Base-by-base conservation (phyloP, 2,329 filamentous ascomycete genomes). In the Diplodia sapinea region DNA sequence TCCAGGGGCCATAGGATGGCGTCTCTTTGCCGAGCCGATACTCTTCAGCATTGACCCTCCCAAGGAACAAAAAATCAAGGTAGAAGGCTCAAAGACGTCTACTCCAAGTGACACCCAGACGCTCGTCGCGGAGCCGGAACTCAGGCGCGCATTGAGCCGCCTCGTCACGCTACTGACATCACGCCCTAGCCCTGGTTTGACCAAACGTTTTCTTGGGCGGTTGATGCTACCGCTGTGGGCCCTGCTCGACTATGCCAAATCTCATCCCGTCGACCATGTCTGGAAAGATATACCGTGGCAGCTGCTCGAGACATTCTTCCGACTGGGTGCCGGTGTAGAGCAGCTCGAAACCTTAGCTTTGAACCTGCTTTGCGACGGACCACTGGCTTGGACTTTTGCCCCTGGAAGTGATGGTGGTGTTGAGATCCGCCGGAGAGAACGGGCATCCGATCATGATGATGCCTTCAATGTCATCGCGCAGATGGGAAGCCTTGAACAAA, bases 401-500 rank as follows among this genome's bases (percentile, higher is more conserved):
- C 73, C 78, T 1, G 79, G 77, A 0, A 74, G 76, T 0, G 76
- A 84, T 33, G 83, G 83, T 4, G 81, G 80, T 0, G 80, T 92
- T 20, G 83, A 88, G 51, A 82, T 88, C 17, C 81, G 82, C 9
- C 70, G 71, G 68, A 68, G 74, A 86, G 94, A 93, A 82, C 93
- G 96, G 17, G 86, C 94, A 90, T 82, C 95, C 87, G 78, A 26
- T 26, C 26, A 90, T 90, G 79, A 92, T 90, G 78, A 93, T 92
- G 87, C 96, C 91, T 78, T 50, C 43, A 94, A 91, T 82, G 96
- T 98, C 90, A 89, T 98, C 93, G 67, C 70, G n/a, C 73, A 71
- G 3, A 75, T 79, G 29, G 70, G 65, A 57, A 69, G 69, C 12
- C 54, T 79, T n/a, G 72, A 76, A n/a, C 69, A 70, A 36, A 73